Evolutionary conservation across 129 eudicot species (phyloP).

Genomic region (Artemisia tridentata): DNA sequence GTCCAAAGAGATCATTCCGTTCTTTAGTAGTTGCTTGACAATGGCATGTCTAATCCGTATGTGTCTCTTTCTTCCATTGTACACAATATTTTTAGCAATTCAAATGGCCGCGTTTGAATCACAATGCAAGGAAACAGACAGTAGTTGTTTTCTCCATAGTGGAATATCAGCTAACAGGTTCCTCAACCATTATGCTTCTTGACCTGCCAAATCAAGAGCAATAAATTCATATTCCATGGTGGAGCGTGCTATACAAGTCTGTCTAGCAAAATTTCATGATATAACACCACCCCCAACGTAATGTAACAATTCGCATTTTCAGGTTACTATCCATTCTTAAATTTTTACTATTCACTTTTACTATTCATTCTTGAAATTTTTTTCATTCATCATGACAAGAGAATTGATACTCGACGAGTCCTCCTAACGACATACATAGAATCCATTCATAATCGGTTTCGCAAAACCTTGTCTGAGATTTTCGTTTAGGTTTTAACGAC

Average conservation of each 20-base stretch:
- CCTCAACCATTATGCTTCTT: neutral
- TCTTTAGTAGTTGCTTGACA: too few species aligned
- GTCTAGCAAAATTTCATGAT: neutral
- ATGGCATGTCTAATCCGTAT: neutral
- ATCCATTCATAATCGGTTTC: too few species aligned
- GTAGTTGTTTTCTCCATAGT: neutral
- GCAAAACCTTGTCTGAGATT: too few species aligned
- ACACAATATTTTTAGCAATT: neutral
- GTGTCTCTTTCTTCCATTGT: neutral
- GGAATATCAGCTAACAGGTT: neutral
- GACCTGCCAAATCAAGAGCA: neutral
- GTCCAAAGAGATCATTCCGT: too few species aligned
- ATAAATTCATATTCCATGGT: neutral
- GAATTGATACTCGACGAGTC: too few species aligned
- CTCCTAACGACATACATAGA: too few species aligned
- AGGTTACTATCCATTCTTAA: too few species aligned
- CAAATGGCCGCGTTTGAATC: neutral
- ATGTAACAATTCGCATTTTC: too few species aligned
- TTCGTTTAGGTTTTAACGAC: too few species aligned
- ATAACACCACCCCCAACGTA: neutral
- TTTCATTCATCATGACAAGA: too few species aligned
- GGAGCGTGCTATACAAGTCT: neutral
- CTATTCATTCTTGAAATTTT: too few species aligned
- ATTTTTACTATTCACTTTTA: too few species aligned
- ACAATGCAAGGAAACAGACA: neutral